Evolutionary conservation across 2,329 filamentous ascomycete genomes (phyloP).

Genomic region (Aspergillus spinulosporus): DNA sequence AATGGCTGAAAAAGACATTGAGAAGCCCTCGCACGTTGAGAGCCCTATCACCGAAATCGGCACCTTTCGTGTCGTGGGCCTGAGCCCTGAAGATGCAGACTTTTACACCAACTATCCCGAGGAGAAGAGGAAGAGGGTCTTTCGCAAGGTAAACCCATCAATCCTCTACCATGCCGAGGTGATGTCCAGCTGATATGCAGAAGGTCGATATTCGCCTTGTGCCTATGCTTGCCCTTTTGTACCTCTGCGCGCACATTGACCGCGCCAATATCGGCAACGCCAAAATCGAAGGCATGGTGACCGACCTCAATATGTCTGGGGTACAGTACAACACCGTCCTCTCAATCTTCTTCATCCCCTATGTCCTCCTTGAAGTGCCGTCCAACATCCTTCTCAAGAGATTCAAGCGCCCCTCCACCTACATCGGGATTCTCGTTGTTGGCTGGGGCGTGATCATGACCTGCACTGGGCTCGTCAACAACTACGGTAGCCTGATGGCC

Average conservation of each 20-base stretch:
- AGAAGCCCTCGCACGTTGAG: constrained; percentile 5
- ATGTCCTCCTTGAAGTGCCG: constrained; percentile 18
- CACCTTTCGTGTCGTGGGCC: constrained; percentile 8
- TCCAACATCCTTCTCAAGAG: constrained; percentile 24
- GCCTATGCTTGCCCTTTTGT: constrained; percentile 21
- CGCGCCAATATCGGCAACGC: constrained; percentile 33
- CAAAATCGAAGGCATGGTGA: constrained; percentile 27
- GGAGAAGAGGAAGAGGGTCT: constrained; percentile 10
- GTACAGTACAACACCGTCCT: constrained; percentile 24
- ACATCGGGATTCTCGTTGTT: constrained; percentile 30
- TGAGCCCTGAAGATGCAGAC: constrained; percentile 9
- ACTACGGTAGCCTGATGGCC: constrained; percentile 47
- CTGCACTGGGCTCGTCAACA: constrained; percentile 50
- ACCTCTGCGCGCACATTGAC: constrained; percentile 30
- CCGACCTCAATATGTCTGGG: constrained; percentile 23
- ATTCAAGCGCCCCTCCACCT: constrained; percentile 27
- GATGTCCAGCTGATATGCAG: background rate
- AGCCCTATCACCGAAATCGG: constrained; percentile 6
- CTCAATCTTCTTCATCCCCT: constrained; percentile 18
- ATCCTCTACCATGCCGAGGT: background rate
- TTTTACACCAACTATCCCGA: constrained; percentile 8
- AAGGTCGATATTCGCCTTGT: constrained; percentile 20
- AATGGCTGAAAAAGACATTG: background rate
- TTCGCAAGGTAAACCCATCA: background rate
- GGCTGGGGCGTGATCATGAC: constrained; percentile 52